Base-by-base conservation (phyloP, 2,329 filamentous ascomycete genomes). In the Metarhizium anisopliae region DNA sequence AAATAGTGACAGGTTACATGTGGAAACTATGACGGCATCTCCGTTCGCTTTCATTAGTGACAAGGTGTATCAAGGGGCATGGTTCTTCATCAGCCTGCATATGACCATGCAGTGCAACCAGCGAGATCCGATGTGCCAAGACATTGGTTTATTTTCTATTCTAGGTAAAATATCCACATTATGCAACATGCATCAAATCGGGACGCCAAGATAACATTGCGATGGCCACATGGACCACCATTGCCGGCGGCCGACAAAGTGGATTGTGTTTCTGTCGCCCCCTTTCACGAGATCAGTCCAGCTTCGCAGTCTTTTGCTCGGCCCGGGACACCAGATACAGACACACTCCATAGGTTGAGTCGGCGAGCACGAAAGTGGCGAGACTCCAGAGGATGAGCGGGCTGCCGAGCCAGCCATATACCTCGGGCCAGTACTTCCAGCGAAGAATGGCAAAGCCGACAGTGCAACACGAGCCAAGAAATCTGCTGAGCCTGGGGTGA, bases 371-470 rank as follows among this genome's bases (percentile, higher is more conserved):
- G 32, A 60, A 60, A 0, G 50, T 53, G 16, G 47, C 54, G 16
- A 57, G 49, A 43, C 56, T 60, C 56, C 56, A 60, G 29, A 55
- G 53, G 14, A 57, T 20, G 2, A 59, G 54, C 8, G 58, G 56
- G 40, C 55, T 45, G n/a, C 35, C 47, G 2, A 58, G 50, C 58
- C 56, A 58, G 13, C 52, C 56, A 47, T 55, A 58, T 2, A 50
- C 53, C 30, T 59, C 58, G 6, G 58, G 56, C 58, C 56, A 59
- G 40, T 58, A 58, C 36, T 38, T 58, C 53, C 54, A 55, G 20
- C 58, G 58, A 40, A 60, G 38, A 25, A 18, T 55, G 18, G 56
- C 56, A 35, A 60, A 60, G 16, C 42, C 56, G 3, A 60, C 55
- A 1, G 58, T 60, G 36, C 58, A 57, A 10, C 47, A 55, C n/a